Base-by-base conservation (phyloP, 345 rosid genomes). In the Salix suchowensis region DNA sequence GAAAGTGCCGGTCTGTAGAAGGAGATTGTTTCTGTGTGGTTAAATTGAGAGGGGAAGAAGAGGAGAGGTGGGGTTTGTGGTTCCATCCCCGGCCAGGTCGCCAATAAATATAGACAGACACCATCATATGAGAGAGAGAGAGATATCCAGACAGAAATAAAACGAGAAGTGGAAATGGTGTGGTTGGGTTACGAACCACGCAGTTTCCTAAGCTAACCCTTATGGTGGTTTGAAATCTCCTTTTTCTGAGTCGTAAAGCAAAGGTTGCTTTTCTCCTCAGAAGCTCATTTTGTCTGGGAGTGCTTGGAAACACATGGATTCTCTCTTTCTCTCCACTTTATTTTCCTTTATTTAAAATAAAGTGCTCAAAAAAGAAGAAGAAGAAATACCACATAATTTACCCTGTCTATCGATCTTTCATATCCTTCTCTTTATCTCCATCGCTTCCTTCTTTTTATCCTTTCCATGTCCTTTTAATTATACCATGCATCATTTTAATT, bases 191-290 rank as follows among this genome's bases (percentile, higher is more conserved):
- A 76, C 32, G 55, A 75, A 76, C 88, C 86, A 82, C 82, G 84
- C 83, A 82, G 82, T 86, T 87, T 85, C 89, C 88, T 81, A 87
- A 76, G 88, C 85, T 72, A 87, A 80, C 81, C 88, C 83, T 85
- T 65, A 74, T 71, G 78, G 86, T 79, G 80, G 75, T 86, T 86
- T 88, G 90, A 87, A 86, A 85, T 82, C 84, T 87, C 90, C 86
- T 88, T 91, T 89, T 88, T 68, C 90, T 87, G 86, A 86, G 92
- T 88, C 90, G 81, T 82, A 90, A 90, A 89, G 91, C 91, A 86
- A 79, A 85, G 65, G 80, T 88, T 87, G 85, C 88, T 88, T 87
- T 88, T 86, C 90, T 84, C 81, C 83, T 88, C 94, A 88, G 93
- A 88, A 85, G 76, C 86, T 86, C 86, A 70, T 80, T 88, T 89